Evolutionary conservation across 176 grass and related monocot species (phyloP), one percentile per base, ranked within the genome.

Genomic region (Hordeum vulgare): DNA sequence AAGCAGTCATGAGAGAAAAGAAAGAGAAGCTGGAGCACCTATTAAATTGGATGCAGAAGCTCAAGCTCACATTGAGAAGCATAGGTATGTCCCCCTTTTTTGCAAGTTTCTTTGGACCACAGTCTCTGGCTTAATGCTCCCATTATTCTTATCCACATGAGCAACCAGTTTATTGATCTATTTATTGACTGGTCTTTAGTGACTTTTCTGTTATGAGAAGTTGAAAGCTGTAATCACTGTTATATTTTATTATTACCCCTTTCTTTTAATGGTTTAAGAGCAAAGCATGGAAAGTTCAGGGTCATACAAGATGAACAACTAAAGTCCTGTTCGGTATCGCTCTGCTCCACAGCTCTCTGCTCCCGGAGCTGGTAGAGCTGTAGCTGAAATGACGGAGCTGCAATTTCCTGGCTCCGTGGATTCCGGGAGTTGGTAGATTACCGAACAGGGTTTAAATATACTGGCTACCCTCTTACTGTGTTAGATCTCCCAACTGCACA

Each of bases 31-130:
- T 26, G 88, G 81, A 49, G 75, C 65, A 80, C 89, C 90, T 79
- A 89, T 94, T 78, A 93, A 84, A 78, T 88, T 98, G 82, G 95
- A 98, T 77, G 86, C 86, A 82, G 86, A 90, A 90, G 92, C 88
- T 26, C 84, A 94, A 36, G 86, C 85, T 88, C 86, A 80, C 47
- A 95, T 98, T 63, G 92, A 93, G 83, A 98, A 95, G 80, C 92
- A 98, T 76, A 98, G 92, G 92, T 98, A 79, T 79, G 47, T 7
- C 9, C 26, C 44, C 49, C 26, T 49, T 35, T 23, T 47, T 83
- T 44, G 26, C 9, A 29, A 35, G 18, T 12, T 69, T 59, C 20
- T 37, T 7, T 29, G 9, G 42, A 28, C 75, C 49, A 11, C 3
- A 4, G 45, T 41, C 61, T 82, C 31, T 27, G 53, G 35, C 53